Percentiles rank a stretch among this genome's conserved stretches.
These are phyloP conservation scores for Ascochyta viciae-villosae DNA, from an alignment of 2,329 filamentous ascomycete genomes.

Conservation along the genomic window DNA sequence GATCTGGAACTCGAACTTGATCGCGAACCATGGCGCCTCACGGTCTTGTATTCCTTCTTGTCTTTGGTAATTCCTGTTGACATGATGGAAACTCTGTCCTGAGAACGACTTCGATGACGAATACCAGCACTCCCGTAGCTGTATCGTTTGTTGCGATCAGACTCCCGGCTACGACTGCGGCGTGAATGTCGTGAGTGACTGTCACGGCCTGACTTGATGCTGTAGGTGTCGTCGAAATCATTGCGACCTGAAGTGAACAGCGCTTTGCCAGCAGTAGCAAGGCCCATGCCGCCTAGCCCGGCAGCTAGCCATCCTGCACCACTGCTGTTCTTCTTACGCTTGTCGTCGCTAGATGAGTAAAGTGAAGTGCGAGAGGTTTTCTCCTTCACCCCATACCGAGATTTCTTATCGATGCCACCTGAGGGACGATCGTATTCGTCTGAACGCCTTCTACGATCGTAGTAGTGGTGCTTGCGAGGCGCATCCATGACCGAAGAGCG, in stretches of 20 bases:
- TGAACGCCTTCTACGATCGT: constrained; percentile 52
- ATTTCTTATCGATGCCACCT: constrained; percentile 66
- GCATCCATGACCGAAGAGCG: constrained; percentile 63
- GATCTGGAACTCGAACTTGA: constrained; percentile 51
- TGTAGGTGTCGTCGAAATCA: constrained; percentile 68
- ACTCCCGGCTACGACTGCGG: constrained; percentile 47
- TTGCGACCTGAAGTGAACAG: constrained; percentile 58
- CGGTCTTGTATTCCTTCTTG: constrained; percentile 46
- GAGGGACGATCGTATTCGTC: constrained; percentile 51
- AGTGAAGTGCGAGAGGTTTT: constrained; percentile 42
- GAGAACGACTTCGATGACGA: constrained; percentile 48
- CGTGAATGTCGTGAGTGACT: constrained; percentile 38
- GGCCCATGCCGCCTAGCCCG: constrained; percentile 62
- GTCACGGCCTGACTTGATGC: constrained; percentile 61
- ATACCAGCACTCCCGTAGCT: constrained; percentile 54
- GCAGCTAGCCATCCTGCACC: constrained; percentile 60
- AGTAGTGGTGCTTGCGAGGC: constrained; percentile 66
- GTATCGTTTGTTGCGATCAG: constrained; percentile 51
- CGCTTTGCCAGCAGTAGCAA: constrained; percentile 60
- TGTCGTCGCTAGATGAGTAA: constrained; percentile 43
- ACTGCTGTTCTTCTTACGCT: constrained; percentile 53
- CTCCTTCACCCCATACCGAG: constrained; percentile 56
- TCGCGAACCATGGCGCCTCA: constrained; percentile 32
- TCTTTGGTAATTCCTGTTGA: constrained; percentile 45
- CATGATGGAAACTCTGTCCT: constrained; percentile 43